Evolutionary conservation across 306 rosid genomes (phyloP), one percentile per base, ranked within the genome.

Genomic region (Fragaria vesca): DNA sequence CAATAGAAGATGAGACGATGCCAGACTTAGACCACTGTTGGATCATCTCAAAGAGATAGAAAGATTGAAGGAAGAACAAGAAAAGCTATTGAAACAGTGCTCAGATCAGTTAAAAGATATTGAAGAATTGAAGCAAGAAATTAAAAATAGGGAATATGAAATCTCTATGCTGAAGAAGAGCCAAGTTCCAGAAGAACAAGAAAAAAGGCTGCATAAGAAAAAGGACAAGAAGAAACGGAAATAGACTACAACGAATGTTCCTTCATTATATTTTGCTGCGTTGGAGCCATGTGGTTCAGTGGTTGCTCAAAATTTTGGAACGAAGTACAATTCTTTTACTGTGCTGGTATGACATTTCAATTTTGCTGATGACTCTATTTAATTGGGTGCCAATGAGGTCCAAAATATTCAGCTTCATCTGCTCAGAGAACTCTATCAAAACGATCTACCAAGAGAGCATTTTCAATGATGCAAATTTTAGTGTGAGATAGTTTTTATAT

Each of bases 141-240:
- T 87, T 60, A 80, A 79, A 55, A 84, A 80, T 55, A 90, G 83
- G 82, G 96, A 89, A 54, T 86, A 74, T 67, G 89, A 93, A 74
- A 79, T 83, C 45, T 10, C 80, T 52, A 18, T 26, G 73, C 82
- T 88, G 73, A 78, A 81, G 84, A 85, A 79, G 79, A 71, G 32
- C 83, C 45, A 57, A 77, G 50, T 61, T 74, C 66, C 72, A 50
- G 74, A 73, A 63, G 71, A 68, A 52, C 18, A 82, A 79, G 69
- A 79, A 52, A 58, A 85, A 62, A 51, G 34, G 67, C 67, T 30
- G 67, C 40, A 62, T 13, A 28, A 10, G 17, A 62, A 62, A 30
- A 76, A 77, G 71, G 75, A 73, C 24, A 82, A 79, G 65, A 79
- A 45, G 60, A 85, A 69, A 51, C 26, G 54, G 54, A 74, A 76